Evolutionary conservation across 257 asterid species (phyloP).

Genomic region (Haberlea rhodopensis): DNA sequence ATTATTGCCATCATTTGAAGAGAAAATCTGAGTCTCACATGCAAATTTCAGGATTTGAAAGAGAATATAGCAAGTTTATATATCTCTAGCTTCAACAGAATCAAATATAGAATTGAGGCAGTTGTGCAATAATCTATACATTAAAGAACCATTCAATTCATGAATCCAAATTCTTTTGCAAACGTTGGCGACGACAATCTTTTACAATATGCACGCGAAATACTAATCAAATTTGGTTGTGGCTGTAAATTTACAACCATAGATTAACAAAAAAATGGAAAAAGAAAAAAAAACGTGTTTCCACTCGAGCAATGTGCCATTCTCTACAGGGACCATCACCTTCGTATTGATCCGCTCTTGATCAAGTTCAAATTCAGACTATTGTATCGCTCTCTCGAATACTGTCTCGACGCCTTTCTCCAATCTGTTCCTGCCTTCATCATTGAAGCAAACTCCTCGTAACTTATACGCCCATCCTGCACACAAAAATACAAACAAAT

Average conservation of each 20-base stretch:
- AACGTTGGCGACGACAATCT: neutral
- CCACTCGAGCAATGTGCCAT: neutral
- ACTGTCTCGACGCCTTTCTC: slow-evolving; percentile 70
- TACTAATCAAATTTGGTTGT: neutral
- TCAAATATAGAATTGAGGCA: too few species aligned
- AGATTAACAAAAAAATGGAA: neutral
- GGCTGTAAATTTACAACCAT: neutral
- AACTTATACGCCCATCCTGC: slow-evolving; percentile 75
- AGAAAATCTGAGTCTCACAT: too few species aligned
- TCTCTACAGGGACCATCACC: slow-evolving; percentile 1
- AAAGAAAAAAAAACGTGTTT: neutral
- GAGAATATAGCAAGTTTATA: too few species aligned
- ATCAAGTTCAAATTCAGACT: slow-evolving; percentile 54
- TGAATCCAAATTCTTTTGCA: neutral
- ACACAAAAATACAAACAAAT: neutral
- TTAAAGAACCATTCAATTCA: neutral
- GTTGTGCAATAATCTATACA: too few species aligned
- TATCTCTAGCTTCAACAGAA: too few species aligned
- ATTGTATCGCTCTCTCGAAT: slow-evolving; percentile 61
- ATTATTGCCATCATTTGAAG: too few species aligned
- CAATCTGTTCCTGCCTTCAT: slow-evolving; percentile 73
- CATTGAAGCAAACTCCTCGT: slow-evolving; percentile 56
- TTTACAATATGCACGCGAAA: neutral
- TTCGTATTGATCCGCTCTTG: slow-evolving; percentile 39
- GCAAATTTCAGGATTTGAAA: too few species aligned